Conservation (phyloP, 2,329 filamentous ascomycete species). For the Macrophomina phaseolina region DNA sequence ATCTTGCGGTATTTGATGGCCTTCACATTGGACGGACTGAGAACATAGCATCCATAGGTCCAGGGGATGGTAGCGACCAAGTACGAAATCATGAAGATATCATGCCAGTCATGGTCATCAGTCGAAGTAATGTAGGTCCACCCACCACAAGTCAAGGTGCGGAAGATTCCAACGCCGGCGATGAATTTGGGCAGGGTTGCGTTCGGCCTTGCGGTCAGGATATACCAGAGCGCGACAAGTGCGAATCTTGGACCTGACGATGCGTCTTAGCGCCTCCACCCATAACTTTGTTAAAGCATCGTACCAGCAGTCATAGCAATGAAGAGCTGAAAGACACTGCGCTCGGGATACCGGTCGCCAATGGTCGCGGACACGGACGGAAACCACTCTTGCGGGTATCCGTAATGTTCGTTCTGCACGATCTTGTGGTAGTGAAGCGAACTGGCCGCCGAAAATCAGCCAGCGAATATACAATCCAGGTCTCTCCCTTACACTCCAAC, state of each 20-base stretch:
- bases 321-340: slow-evolving; percentile 95
- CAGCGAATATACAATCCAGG: no score
- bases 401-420: slow-evolving; percentile 92
- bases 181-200: slow-evolving; percentile 81
- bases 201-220: slow-evolving; percentile 79
- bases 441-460: slow-evolving; percentile 41
- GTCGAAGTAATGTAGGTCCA: slow-evolving; percentile 99
- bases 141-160: slow-evolving; percentile 91
- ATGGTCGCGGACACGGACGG: slow-evolving; percentile 96
- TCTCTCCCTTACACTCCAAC: slow-evolving; percentile 63
- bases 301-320: slow-evolving; percentile 92
- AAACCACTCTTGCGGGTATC: slow-evolving; percentile 86
- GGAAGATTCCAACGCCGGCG: slow-evolving; percentile 78
- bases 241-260: slow-evolving; percentile 82
- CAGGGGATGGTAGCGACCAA: slow-evolving; percentile 92
- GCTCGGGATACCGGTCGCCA: slow-evolving; percentile 94
- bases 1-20: slow-evolving; percentile 90
- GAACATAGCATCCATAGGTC: slow-evolving; percentile 86
- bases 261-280: neutral
- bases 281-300: slow-evolving; percentile 30
- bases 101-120: slow-evolving; percentile 97
- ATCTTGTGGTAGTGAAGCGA: slow-evolving; percentile 94
- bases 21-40: slow-evolving; percentile 82
- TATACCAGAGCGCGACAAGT: slow-evolving; percentile 89
- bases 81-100: slow-evolving; percentile 99